These are phyloP conservation scores for Amaranthus hypochondriacus DNA, from an alignment of 148 eudicot species.

Conservation along the genomic window DNA sequence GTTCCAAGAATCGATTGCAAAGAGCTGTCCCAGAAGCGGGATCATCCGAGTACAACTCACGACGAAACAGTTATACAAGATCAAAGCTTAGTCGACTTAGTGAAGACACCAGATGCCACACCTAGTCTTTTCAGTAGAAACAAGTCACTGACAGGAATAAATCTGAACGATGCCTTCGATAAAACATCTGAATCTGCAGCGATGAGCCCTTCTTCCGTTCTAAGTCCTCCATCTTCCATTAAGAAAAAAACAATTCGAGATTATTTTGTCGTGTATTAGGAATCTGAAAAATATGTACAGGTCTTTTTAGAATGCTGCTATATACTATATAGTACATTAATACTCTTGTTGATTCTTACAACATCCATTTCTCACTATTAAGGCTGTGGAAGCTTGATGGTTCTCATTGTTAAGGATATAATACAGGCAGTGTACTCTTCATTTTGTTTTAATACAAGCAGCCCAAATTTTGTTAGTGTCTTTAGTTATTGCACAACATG, in stretches of 20 bases:
- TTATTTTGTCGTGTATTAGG: conserved; percentile 37
- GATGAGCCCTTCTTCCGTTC: conserved; percentile 83
- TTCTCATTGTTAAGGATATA: not conserved
- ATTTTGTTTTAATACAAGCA: not conserved
- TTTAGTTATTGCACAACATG: no score
- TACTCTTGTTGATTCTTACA: conserved; percentile 1
- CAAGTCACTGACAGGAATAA: conserved; percentile 24
- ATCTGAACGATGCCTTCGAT: conserved; percentile 34
- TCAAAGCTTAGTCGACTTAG: conserved; percentile 18
- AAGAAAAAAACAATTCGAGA: conserved; percentile 86
- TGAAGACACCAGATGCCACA: conserved; percentile 44
- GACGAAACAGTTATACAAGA: conserved; percentile 18
- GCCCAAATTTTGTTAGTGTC: not conserved
- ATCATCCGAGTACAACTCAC: conserved; percentile 25
- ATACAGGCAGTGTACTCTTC: not conserved
- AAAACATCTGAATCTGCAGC: conserved; percentile 59
- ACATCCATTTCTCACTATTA: not conserved
- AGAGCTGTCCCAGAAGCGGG: conserved; percentile 40
- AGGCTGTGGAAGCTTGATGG: conserved; percentile 11
- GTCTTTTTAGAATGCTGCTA: not conserved
- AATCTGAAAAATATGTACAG: conserved; percentile 20
- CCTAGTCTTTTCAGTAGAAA: conserved; percentile 39
- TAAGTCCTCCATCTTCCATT: conserved; percentile 68
- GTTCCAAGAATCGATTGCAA: conserved; percentile 34
- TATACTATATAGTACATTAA: no score